Percentiles rank a stretch among this genome's conserved stretches.
phyloP scores from a whole-genome alignment of 2,329 filamentous ascomycete genomes.

The Cytospora paraplurivora region DNA sequence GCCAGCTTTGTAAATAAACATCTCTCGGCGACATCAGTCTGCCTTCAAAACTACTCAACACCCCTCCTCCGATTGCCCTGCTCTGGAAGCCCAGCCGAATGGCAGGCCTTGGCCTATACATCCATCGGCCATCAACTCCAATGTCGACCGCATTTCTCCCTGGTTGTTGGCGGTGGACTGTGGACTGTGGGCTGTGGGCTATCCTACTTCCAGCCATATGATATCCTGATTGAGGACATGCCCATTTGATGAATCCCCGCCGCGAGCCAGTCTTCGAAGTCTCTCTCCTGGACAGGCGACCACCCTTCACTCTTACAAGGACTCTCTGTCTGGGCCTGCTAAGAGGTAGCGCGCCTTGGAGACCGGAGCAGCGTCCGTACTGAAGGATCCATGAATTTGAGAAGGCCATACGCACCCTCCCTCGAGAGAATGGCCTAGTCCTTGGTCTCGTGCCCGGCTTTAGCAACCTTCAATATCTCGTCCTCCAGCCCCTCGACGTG shows the following conservation, averaged over 20 bases:
- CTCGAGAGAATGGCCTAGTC: conserved; percentile 5
- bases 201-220: not conserved
- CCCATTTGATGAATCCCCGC: not conserved
- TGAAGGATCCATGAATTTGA: not conserved
- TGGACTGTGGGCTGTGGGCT: not conserved
- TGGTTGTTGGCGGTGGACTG: no score
- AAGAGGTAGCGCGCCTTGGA: not conserved
- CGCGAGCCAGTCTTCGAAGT: not conserved
- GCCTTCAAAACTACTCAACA: no score
- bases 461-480: conserved; percentile 81
- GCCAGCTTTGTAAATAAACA: no score
- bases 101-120: not conserved
- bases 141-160: not conserved
- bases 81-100: no score
- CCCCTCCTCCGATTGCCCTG: no score
- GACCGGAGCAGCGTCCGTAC: not conserved
- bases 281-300: not conserved
- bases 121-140: not conserved
- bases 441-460: conserved; percentile 68
- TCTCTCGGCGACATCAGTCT: no score
- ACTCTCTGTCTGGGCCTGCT: not conserved
- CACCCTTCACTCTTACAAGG: not conserved
- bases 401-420: not conserved
- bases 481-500: conserved; percentile 75
- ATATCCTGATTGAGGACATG: not conserved